Evolutionary conservation across 2,329 filamentous ascomycete species (phyloP), one percentile per base, ranked within the genome.

Genomic region (Aspergillus tanneri): DNA sequence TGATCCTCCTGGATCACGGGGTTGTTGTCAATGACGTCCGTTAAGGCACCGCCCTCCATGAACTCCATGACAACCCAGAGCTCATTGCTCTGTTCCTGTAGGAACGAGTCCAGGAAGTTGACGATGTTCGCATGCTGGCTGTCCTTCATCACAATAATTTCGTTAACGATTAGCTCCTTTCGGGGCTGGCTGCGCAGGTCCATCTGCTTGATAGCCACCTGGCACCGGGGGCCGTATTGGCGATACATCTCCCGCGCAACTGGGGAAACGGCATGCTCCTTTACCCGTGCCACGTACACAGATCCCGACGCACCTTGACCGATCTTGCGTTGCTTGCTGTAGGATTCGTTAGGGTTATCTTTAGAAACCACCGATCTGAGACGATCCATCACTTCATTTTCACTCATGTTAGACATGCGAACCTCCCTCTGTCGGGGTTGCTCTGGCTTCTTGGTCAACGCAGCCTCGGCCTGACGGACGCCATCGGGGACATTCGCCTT

Each of bases 61-160:
- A 91, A 99, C 75, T 99, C 93, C 93, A 99, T 96, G 43, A 99
- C 92, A 9, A 99, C 90, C 93, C 93, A 99, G n/a, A 99, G 81
- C 70, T 99, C 93, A 46, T 88, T 83, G 63, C 88, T 90, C 70
- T 93, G 92, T 70, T 96, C 95, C 64, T 93, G 88, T 65, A 99
- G 75, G 78, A 97, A 99, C 3, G 92, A 91, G 61, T 99, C 93
- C 25, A 99, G 77, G 75, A 96, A 99, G 74, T 99, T 99, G 72
- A 99, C 93, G 76, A 99, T 99, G 72, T 99, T 99, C 52, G 87
- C 86, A 71, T 99, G 93, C 68, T 91, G 88, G 77, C 90, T 96
- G 74, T 99, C 93, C 76, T 97, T 96, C 93, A 99, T 99, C 51
- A 99, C 93, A 76, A 99, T 95, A 65, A 99, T 99, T 67, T 99